Conservation (phyloP, 352 stramenopile genomes). For the Phytophthora tubulina region DNA sequence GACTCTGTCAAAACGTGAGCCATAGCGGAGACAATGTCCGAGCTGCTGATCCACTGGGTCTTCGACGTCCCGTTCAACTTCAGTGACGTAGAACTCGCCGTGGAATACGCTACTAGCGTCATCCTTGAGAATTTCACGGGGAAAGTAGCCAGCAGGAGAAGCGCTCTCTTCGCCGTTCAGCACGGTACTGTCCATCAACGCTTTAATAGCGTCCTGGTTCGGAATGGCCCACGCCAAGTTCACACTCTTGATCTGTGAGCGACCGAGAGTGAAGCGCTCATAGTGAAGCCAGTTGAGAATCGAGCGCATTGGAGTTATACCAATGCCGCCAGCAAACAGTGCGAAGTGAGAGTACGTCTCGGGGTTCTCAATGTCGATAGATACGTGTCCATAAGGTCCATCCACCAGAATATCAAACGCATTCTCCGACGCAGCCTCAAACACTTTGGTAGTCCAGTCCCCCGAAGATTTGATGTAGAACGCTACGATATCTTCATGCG, state of each 20-base stretch:
- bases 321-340: constrained; percentile 55
- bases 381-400: constrained; percentile 33
- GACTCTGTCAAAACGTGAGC: constrained; percentile 27
- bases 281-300: constrained; percentile 34
- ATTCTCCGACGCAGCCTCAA: constrained; percentile 2
- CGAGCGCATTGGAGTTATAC: constrained; percentile 55
- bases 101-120: constrained; percentile 8
- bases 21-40: constrained; percentile 30
- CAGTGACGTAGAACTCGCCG: constrained; percentile 52
- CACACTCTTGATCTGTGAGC: constrained; percentile 37
- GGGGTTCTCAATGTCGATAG: constrained; percentile 49
- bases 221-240: constrained; percentile 53
- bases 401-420: constrained; percentile 49
- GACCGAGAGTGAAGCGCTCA: constrained; percentile 31
- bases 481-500: constrained; percentile 56
- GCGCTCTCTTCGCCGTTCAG: constrained; percentile 4
- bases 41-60: constrained; percentile 33
- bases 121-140: not conserved
- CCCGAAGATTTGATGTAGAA: constrained; percentile 63
- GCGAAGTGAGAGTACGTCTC: constrained; percentile 53
- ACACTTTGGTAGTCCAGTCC: constrained; percentile 65
- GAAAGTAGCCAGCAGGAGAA: constrained; percentile 10
- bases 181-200: constrained; percentile 12
- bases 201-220: constrained; percentile 42
- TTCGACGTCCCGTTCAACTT: constrained; percentile 30